These are phyloP conservation scores for Xylariomycetidae sp. DNA, from an alignment of 2,329 filamentous ascomycete genomes.

Conservation along the genomic window DNA sequence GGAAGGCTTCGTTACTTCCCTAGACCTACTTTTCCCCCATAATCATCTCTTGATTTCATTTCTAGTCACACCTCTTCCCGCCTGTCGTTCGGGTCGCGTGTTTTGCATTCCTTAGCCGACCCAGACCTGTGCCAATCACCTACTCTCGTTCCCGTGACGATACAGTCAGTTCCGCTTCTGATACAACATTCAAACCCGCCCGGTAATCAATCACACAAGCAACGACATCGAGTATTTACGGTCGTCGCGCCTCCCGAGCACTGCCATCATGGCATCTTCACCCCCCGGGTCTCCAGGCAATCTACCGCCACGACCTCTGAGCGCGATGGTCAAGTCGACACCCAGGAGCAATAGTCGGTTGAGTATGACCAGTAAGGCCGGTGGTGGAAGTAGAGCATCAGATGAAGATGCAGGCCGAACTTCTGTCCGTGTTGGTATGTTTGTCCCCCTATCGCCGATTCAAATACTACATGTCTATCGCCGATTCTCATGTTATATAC, in stretches of 20 bases:
- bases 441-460: slow-evolving; percentile 4
- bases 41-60: not conserved
- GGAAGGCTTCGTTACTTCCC: too few relatives aligned
- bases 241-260: slow-evolving; percentile 9
- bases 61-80: not conserved
- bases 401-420: slow-evolving; percentile 82
- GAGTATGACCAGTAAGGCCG: slow-evolving; percentile 75
- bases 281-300: slow-evolving; percentile 62
- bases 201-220: slow-evolving; percentile 7
- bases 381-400: slow-evolving; percentile 74
- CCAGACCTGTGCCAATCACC: not conserved
- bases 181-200: slow-evolving; percentile 1
- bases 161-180: slow-evolving; percentile 1
- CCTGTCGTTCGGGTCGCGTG: not conserved
- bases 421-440: slow-evolving; percentile 93
- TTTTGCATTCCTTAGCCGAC: slow-evolving; percentile 13
- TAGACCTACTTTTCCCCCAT: too few relatives aligned
- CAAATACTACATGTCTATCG: not conserved
- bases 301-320: slow-evolving; percentile 66
- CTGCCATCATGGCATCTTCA: slow-evolving; percentile 57
- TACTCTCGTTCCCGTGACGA: slow-evolving; percentile 1
- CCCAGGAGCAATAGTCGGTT: slow-evolving; percentile 76
- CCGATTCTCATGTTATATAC: not conserved
- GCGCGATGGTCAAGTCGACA: slow-evolving; percentile 71
- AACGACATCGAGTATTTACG: too few relatives aligned